A percentile compares a stretch with the other conserved stretches of the same genome.
Evolutionary conservation across 176 grass and related monocot genomes (phyloP).

Genomic region (Aegilops bicornis): DNA sequence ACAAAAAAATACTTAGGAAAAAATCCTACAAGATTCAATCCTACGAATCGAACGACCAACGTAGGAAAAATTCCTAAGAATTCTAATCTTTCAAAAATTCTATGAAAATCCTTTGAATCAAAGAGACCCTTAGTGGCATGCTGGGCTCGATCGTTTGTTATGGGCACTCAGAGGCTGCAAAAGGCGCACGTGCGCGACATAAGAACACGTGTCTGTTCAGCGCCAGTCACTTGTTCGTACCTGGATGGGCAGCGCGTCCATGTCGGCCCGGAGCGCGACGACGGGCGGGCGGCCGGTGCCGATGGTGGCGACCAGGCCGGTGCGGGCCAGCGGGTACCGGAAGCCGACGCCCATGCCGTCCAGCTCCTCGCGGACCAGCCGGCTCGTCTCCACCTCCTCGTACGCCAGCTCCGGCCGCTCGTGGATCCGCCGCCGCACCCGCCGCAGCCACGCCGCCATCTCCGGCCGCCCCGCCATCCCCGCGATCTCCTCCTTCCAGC

Average conservation of each 20-base stretch:
- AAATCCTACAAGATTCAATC: no score
- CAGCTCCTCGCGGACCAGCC: constrained; percentile 65
- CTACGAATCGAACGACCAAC: no score
- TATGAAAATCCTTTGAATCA: no score
- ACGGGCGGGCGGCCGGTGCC: constrained; percentile 69
- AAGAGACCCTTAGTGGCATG: no score
- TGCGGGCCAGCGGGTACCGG: constrained; percentile 73
- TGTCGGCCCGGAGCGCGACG: constrained; percentile 85
- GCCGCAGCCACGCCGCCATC: constrained; percentile 56
- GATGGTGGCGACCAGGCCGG: constrained; percentile 73
- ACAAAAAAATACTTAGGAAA: no score
- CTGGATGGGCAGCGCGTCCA: constrained; percentile 97
- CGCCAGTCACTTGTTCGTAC: neutral
- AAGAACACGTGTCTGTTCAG: neutral
- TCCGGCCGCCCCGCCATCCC: constrained; percentile 43
- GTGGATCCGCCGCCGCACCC: constrained; percentile 71
- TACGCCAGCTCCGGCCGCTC: constrained; percentile 89
- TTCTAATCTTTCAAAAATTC: no score
- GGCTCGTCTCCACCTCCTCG: constrained; percentile 95
- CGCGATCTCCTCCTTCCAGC: constrained; percentile 79
- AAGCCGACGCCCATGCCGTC: constrained; percentile 54
- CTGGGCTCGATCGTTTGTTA: neutral
- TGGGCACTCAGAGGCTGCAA: neutral
- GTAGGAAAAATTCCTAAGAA: no score
- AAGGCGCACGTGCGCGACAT: constrained; percentile 5